Base-by-base conservation (phyloP, 306 rosid species). In the Acacia confusa region DNA sequence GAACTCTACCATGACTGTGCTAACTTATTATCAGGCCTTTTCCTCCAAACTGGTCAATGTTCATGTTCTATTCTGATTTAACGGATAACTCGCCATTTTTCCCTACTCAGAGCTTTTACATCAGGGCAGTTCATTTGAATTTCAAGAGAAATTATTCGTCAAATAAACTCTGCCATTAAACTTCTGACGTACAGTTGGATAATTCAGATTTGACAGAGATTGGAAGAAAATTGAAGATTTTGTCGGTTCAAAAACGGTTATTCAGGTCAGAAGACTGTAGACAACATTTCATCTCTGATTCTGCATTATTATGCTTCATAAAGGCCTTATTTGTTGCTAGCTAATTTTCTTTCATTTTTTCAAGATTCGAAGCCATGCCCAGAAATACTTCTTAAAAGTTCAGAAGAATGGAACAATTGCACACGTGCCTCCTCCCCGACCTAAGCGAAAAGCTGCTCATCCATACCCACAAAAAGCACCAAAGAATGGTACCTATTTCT, bases 181-280 rank as follows among this genome's bases (percentile, higher is more conserved):
- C 64, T 71, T 28, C 73, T 84, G 47, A 69, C 22, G 38, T 63
- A 14, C 43, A 9, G 77, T 19, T 38, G 79, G 43, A 27, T 74
- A 58, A 57, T 84, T 79, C 82, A 92, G 98, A 78, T 94, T 94
- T 84, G 98, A 94, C 80, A 92, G 98, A 32, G 98, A 94, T 88
- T 94, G 98, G 98, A 94, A 94, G 87, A 94, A 94, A 73, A 94
- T 94, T 84, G 97, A 94, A 92, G 98, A 94, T 80, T 94, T 92
- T 82, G 97, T 94, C 44, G 98, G 97, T 85, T 92, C 97, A 34
- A 94, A 94, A 78, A 89, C 97, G 5, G 98, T 94, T 64, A 94
- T 94, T 92, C 98, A 94, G 98, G 98, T 94, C 80, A 75, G 84
- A 70, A 71, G 66, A 72, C 53, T 57, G 79, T 61, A 71, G 58